A percentile compares a stretch with the other conserved stretches of the same genome.
Conservation (phyloP, 352 stramenopile species). For the Phytophthora sp. region DNA sequence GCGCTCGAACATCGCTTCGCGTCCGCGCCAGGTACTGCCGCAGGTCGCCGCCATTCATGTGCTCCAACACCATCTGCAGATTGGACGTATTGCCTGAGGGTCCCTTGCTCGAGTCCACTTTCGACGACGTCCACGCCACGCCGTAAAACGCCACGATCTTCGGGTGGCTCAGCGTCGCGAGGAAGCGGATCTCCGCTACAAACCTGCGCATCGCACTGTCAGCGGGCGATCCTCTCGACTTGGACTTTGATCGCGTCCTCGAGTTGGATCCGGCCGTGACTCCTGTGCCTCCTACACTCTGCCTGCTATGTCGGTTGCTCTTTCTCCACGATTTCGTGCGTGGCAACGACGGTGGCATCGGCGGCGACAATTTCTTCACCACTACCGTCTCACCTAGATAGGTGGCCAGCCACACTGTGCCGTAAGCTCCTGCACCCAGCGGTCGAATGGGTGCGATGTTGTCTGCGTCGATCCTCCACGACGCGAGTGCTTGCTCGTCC, state of each 20-base stretch:
- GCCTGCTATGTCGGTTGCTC: conserved; percentile 27
- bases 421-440: conserved; percentile 45
- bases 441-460: conserved; percentile 39
- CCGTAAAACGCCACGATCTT: conserved; percentile 87
- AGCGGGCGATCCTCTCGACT: conserved; percentile 16
- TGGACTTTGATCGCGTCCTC: conserved; percentile 15
- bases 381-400: conserved; percentile 53
- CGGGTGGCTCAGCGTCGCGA: conserved; percentile 64
- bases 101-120: conserved; percentile 5
- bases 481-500: conserved; percentile 64
- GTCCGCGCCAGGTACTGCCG: conserved; percentile 51
- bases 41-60: conserved; percentile 74
- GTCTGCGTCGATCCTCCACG: conserved; percentile 54
- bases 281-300: conserved; percentile 5
- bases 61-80: conserved; percentile 75
- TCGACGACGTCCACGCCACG: conserved; percentile 55
- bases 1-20: conserved; percentile 29
- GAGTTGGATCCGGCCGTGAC: conserved; percentile 16
- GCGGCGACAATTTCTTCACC: conserved; percentile 55
- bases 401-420: conserved; percentile 58
- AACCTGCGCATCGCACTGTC: conserved; percentile 44
- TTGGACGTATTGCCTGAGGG: conserved; percentile 38
- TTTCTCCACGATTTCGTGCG: conserved; percentile 41
- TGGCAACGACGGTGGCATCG: conserved; percentile 32
- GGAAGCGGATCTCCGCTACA: conserved; percentile 71